Evolutionary conservation across 441 rosid species (phyloP), one percentile per base, ranked within the genome.

Genomic region (Breynia disticha): DNA sequence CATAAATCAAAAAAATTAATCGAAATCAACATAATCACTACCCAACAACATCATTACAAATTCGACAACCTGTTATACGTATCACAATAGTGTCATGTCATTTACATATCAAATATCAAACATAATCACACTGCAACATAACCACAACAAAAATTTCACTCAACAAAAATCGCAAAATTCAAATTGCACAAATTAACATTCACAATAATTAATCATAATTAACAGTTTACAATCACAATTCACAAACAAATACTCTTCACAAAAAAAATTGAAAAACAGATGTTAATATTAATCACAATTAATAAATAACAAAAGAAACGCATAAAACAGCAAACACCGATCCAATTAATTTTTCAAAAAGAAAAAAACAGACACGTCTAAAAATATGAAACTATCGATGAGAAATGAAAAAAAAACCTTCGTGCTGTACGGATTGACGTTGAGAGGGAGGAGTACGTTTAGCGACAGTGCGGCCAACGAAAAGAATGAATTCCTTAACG

Each of bases 371-470:
- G 8, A 28, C 35, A 4, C 35, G 35, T 28, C 5, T 9, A 5
- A 1, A 28, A 28, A 4, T 2, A 32, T 0, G 11, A 15, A 14
- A n/a, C 44, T 15, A 41, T 13, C 13, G 8, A 4, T 2, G 15
- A 19, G 2, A 20, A 55, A 5, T 19, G 56, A 61, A 14, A 49
- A 19, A n/a, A 52, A 48, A 19, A 91, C 97, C 98, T 82, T 86
- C 86, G 67, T 88, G 97, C 56, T 86, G 91, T 15, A 91, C 97
- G 35, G 97, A 86, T 57, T 91, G 98, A 49, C 95, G 94, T 53
- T 88, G 94, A 50, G 74, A 73, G 16, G 91, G 81, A 44, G 83
- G 82, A 37, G 94, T 86, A 18, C 96, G 87, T 50, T 73, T 84
- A 20, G 91, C 97, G 62, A 91, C 98, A 52, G 96, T 84, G 21